Evolutionary conservation across 495 filamentous ascomycete genomes (phyloP), one percentile per base, ranked within the genome.

Genomic region (Amorphotheca resinae): DNA sequence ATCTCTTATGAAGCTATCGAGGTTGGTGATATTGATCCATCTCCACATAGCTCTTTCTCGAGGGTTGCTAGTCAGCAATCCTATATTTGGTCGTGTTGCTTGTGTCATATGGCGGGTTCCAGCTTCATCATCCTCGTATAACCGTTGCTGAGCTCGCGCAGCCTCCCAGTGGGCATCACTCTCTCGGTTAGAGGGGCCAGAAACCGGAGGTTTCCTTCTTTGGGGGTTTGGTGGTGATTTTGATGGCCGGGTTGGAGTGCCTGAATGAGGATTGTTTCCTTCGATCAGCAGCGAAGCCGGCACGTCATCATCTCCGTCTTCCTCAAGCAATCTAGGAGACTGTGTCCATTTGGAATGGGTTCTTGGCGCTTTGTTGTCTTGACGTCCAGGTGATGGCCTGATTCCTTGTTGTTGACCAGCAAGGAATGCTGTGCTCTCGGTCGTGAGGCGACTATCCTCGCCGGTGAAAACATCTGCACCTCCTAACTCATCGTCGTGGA

Each of bases 291-390:
- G 68, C 11, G 89, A 95, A 23, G 76, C 74, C 2, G 91, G 91
- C 1, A 98, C 91, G 50, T 96, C 91, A 40, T 94, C 88, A 55
- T 94, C 84, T 14, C 72, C 74, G 41, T 93, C 84, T n/a, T 85
- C 80, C 12, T 80, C 64, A 16, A 77, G 61, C 21, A 58, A 22
- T 38, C 55, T 50, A 3, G 55, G 55, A 18, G 55, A 58, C 22
- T 51, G 51, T 28, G 55, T 23, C 50, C 47, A 53, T 33, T 44
- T 48, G 1, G 53, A 52, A 18, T 25, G 39, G 4, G 37, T 33
- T n/a, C 22, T 23, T 22, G 37, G 37, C 43, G 38, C 2, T 32
- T 48, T 46, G 12, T 25, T 22, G 30, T 42, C 25, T n/a, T 18
- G 31, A 31, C 31, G 15, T 9, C 50, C 45, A 22, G 12, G 11